A percentile compares a stretch with the other conserved stretches of the same genome.
phyloP scores from a whole-genome alignment of 345 rosid species.

The Eucalyptus pumila region DNA sequence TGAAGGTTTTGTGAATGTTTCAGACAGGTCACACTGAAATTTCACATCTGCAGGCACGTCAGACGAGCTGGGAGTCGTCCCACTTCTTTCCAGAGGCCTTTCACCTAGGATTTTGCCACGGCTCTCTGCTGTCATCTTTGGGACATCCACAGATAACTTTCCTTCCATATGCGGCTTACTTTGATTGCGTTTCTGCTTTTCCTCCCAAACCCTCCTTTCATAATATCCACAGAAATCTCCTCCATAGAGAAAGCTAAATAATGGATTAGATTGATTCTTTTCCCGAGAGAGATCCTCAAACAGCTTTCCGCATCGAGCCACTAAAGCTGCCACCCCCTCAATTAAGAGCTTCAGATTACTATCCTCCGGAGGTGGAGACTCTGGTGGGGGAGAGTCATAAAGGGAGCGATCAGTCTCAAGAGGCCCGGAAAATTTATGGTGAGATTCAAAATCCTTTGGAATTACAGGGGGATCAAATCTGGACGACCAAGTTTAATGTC shows the following conservation, averaged over 20 bases:
- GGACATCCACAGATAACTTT: conserved; percentile 26
- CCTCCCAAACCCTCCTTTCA: conserved; percentile 84
- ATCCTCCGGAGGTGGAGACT: conserved; percentile 72
- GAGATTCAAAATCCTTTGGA: conserved; percentile 71
- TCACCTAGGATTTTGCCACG: conserved; percentile 88
- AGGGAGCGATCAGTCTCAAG: conserved; percentile 33
- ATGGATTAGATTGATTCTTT: conserved; percentile 79
- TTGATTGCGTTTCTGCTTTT: conserved; percentile 51
- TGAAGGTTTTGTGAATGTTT: conserved; percentile 71
- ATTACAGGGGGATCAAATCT: conserved; percentile 81
- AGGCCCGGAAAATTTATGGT: conserved; percentile 59
- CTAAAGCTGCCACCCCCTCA: conserved; percentile 89
- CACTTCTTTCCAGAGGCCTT: conserved; percentile 71
- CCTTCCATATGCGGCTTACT: conserved; percentile 37
- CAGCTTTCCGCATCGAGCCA: conserved; percentile 86
- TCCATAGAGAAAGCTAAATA: conserved; percentile 80
- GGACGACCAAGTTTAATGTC: conserved; percentile 6
- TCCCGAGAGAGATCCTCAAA: conserved; percentile 95
- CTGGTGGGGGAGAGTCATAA: conserved; percentile 48
- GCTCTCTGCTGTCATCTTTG: conserved; percentile 75
- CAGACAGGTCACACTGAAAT: conserved; percentile 60
- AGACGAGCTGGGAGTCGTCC: conserved; percentile 25
- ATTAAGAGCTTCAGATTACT: conserved; percentile 61
- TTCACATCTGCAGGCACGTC: conserved; percentile 40
- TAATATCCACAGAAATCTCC: conserved; percentile 84